Evolutionary conservation across 2,329 filamentous ascomycete genomes (phyloP), one percentile per base, ranked within the genome.

Genomic region (Clarireedia monteithiana): DNA sequence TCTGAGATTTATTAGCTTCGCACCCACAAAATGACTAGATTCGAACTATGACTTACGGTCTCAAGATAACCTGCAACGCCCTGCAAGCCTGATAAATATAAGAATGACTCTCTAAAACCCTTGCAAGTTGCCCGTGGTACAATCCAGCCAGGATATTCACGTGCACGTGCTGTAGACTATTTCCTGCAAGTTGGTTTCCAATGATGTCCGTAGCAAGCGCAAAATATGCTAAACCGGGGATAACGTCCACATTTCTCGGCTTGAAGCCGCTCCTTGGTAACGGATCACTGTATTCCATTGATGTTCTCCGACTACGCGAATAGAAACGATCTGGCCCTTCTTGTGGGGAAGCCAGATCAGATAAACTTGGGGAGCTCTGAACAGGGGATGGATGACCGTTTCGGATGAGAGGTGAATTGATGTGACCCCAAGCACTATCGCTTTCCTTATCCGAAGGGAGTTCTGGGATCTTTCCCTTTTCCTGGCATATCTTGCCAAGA

Each of bases 181-280:
- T 88, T 0, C 87, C 87, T n/a, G 88, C 91, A 38, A 84, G 78
- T 50, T 94, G 84, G 57, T 87, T 87, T 5, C 91, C 91, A 15
- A 97, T 74, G 39, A 97, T 96, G 59, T 94, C 87, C 1, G 86
- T 86, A 2, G 91, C 92, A 59, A 88, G 85, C 1, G 88, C 88
- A 69, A 91, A 96, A 68, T 96, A 96, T 30, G 91, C 87, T 57
- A 97, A 75, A 0, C 94, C 94, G 0, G 94, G 92, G 59, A 96
- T 88, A 6, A 88, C 80, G 65, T 97, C 91, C 50, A 94, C 78
- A 67, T 95, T 96, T 63, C 80, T 77, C 5, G 59, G 48, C 45
- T 39, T 26, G 14, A 55, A 55, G 40, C 53, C 63, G 2, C 45
- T 48, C 45, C 51, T 45, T 26, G 49, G 48, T 17, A 71, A 60